Base-by-base conservation (phyloP, 140 eudicot genomes). In the Cichorium intybus region DNA sequence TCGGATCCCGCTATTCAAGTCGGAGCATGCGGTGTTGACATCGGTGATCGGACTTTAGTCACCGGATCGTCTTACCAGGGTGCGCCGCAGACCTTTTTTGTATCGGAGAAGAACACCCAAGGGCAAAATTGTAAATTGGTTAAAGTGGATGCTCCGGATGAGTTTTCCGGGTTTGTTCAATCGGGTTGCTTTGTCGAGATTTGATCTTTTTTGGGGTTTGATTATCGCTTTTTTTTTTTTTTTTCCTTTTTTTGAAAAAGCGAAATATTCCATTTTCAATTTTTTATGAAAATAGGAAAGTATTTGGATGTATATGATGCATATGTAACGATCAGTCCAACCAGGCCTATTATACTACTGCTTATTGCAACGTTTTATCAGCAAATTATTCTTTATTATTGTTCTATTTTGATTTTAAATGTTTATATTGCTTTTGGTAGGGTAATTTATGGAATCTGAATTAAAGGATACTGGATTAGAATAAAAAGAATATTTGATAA, bases 181-280 rank as follows among this genome's bases (percentile, higher is more conserved):
- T 86, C 92, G 14, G 92, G 95, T 26, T 89, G 97, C 76, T 80
- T 65, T n/a, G 80, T 81, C 12, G 95, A 89, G 64, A 62, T 89
- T 17, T 89, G 58, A 74, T 23, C 41, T 12, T 23, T 22, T 51
- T 29, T 0, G n/a, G 10, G 21, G 28, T n/a, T 22, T 16, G 6
- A 60, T 7, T 18, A 5, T 18, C 26, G 15, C 34, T 10, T 31
- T 4, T n/a, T 31, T 8, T 31, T 31, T 9, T 28, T n/a, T 17
- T 60, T 34, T 23, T 35, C 8, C 6, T 17, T 60, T 10, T 41
- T 61, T 61, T 12, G 12, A 14, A 14, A 41, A 24, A 41, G 12
- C 7, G 7, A 41, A 24, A 41, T 5, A 6, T 15, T 31, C 37
- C 37, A 4, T 31, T 31, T 31, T 6, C 7, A 5, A 31, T 31